Evolutionary conservation across 2,329 filamentous ascomycete species (phyloP), one percentile per base, ranked within the genome.

Genomic region (Sporothrix globosa): DNA sequence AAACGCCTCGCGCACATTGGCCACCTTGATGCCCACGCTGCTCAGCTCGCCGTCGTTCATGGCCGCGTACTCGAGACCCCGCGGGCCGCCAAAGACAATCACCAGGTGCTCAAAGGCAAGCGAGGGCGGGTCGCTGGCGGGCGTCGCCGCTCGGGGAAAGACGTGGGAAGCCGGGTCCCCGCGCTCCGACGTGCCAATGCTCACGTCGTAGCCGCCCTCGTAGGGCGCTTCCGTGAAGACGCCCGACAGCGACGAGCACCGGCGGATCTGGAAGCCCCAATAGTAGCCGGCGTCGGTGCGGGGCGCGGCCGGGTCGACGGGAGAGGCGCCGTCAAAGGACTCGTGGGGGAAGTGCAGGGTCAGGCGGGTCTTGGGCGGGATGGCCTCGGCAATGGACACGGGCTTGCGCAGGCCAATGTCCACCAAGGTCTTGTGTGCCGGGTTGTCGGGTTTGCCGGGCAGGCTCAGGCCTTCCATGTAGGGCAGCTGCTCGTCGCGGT

Each of bases 181-280:
- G 73, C 91, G 88, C 80, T 96, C 93, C 3, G 92, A 95, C 0
- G 92, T 96, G 19, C 92, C 93, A 74, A 97, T 88, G 75, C 89
- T 92, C 70, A 94, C 75, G 79, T 96, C 92, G 79, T 97, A 97
- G 14, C 93, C 93, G 60, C 87, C 88, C 70, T 91, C 88, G 77
- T 87, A 93, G 0, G 88, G 85, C 74, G 88, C 90, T 77, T 94
- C 92, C 4, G 92, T 93, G 76, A 95, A 93, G 9, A 96, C 88
- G 5, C 85, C 82, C 5, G 91, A 91, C 5, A 97, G 84, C 2
- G 87, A 90, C 4, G 80, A 76, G 48, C 89, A 89, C 72, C 85
- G 87, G 34, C 93, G 87, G 3, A 93, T 88, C 10, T 82, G 85
- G 79, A 91, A 97, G 60, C 93, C 93, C 92, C 93, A 97, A 81